Percentiles rank a stretch among this genome's conserved stretches.
These are phyloP conservation scores for Hericium coralloides DNA, from an alignment of 768 basidiomycete genomes.

Conservation along the genomic window DNA sequence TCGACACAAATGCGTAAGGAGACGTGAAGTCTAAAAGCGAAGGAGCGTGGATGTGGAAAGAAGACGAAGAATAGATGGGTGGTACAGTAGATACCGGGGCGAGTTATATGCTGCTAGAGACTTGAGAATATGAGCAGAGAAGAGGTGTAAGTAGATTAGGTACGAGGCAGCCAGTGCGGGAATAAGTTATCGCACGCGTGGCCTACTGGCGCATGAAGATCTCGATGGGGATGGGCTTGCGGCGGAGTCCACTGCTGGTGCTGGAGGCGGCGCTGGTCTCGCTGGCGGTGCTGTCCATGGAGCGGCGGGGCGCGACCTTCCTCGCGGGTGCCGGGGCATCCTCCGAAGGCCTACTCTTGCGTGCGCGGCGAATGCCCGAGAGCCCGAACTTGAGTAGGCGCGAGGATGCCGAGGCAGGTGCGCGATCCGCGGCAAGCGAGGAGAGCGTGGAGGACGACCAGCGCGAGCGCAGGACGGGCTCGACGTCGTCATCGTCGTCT, in stretches of 20 bases:
- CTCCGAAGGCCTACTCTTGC: neutral
- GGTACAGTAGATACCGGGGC: no score
- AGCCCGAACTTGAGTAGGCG: constrained; percentile 19
- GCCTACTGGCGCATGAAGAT: constrained; percentile 37
- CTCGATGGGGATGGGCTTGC: constrained; percentile 57
- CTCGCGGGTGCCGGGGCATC: neutral
- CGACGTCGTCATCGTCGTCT: neutral
- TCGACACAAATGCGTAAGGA: no score
- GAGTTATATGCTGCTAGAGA: no score
- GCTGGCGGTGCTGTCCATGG: constrained; percentile 19
- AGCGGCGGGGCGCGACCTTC: neutral
- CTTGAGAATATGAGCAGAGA: no score
- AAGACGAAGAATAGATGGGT: no score
- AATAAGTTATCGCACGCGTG: neutral
- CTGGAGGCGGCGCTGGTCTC: constrained; percentile 34
- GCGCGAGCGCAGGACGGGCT: constrained; percentile 42
- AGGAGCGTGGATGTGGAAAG: no score
- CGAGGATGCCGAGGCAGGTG: constrained; percentile 13
- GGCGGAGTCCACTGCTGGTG: constrained; percentile 37
- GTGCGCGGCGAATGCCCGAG: constrained; percentile 7
- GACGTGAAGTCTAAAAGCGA: no score
- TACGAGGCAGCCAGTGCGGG: no score
- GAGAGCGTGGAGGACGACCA: constrained; percentile 59
- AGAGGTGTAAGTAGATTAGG: no score
- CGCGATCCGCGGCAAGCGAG: constrained; percentile 23